These are phyloP conservation scores for Neurospora sp. DNA, from an alignment of 495 filamentous ascomycete genomes.

Conservation along the genomic window DNA sequence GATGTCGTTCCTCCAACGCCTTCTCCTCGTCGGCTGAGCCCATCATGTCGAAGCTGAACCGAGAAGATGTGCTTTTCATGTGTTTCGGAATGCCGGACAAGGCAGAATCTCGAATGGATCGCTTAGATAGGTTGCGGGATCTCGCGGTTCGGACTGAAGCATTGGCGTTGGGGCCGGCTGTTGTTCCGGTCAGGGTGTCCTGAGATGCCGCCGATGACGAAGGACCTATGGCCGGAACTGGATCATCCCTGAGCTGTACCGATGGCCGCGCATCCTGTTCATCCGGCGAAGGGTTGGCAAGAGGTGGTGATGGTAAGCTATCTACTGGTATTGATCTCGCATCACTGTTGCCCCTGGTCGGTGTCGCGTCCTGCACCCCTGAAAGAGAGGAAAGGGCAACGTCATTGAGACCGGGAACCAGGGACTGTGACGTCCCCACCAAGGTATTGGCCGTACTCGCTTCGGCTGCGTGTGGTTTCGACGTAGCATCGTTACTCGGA, in stretches of 20 bases:
- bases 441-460: not conserved
- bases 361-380: not conserved
- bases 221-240: conserved; percentile 13
- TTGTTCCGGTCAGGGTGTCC: conserved; percentile 13
- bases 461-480: not conserved
- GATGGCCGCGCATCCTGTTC: conserved; percentile 14
- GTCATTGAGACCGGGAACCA: not conserved
- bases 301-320: not conserved
- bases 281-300: conserved; percentile 6
- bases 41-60: conserved; percentile 92
- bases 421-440: not conserved
- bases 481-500: not conserved
- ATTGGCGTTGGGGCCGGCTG: conserved; percentile 4
- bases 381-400: not conserved
- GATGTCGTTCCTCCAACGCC: conserved; percentile 75
- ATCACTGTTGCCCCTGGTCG: not conserved
- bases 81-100: conserved; percentile 55
- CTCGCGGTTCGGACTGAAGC: conserved; percentile 18
- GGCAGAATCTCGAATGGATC: conserved; percentile 30
- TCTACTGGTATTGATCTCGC: not conserved
- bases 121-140: conserved; percentile 26
- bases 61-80: conserved; percentile 75
- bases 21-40: conserved; percentile 72
- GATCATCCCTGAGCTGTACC: conserved; percentile 29
- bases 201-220: conserved; percentile 25